Evolutionary conservation across 1,139 yeast species (phyloP).

Genomic region (Sugiyamaella neomexicana): DNA sequence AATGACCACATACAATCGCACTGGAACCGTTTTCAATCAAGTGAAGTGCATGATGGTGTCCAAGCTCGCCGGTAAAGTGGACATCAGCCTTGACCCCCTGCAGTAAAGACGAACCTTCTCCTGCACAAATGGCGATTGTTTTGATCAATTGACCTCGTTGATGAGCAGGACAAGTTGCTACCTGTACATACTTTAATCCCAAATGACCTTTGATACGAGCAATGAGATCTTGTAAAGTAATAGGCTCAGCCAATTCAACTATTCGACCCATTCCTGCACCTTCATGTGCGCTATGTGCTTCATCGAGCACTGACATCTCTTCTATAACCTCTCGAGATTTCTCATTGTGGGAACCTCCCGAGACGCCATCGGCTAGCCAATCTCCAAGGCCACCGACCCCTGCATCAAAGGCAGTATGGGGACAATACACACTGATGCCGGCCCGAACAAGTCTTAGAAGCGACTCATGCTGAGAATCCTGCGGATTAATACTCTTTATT

Average conservation of each 20-base stretch:
- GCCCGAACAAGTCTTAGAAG: slow-evolving; percentile 68
- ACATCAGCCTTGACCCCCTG: slow-evolving; percentile 69
- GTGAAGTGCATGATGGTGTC: slow-evolving; percentile 85
- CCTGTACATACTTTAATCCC: slow-evolving; percentile 58
- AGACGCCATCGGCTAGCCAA: slow-evolving; percentile 71
- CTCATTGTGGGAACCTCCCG: slow-evolving; percentile 38
- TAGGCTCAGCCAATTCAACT: slow-evolving; percentile 50
- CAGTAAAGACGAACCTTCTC: slow-evolving; percentile 80
- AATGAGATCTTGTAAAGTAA: slow-evolving; percentile 51
- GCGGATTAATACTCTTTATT: slow-evolving; percentile 66
- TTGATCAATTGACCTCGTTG: slow-evolving; percentile 33
- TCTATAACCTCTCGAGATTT: slow-evolving; percentile 27
- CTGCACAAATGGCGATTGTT: slow-evolving; percentile 87
- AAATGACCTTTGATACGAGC: slow-evolving; percentile 56
- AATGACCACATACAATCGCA: slow-evolving; percentile 80
- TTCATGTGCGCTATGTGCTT: slow-evolving; percentile 39
- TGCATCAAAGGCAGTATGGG: slow-evolving; percentile 96
- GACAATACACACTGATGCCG: slow-evolving; percentile 85
- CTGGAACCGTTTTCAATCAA: slow-evolving; percentile 71
- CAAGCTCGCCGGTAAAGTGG: slow-evolving; percentile 85
- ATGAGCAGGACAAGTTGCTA: slow-evolving; percentile 51
- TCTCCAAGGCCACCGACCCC: slow-evolving; percentile 91
- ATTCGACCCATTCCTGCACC: slow-evolving; percentile 85
- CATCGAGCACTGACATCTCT: slow-evolving; percentile 21
- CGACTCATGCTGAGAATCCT: slow-evolving; percentile 79